Conservation (phyloP, 169 alveolate species). For the Ophryocystis elektroscirrha region DNA sequence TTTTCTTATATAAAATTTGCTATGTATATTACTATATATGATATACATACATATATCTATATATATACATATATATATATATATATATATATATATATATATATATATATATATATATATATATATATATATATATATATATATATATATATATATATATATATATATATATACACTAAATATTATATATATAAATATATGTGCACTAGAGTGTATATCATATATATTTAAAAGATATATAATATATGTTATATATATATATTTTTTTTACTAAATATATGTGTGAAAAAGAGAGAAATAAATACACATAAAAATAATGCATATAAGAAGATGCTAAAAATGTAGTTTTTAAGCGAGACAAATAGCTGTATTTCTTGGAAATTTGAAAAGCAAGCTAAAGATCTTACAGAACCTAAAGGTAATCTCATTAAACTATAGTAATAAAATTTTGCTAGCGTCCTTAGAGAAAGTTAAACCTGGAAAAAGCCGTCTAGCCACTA, state of each 20-base stretch:
- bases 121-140: background rate
- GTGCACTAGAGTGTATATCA: background rate
- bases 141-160: background rate
- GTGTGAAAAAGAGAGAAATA: background rate
- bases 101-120: background rate
- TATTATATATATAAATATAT: background rate
- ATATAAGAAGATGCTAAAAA: background rate
- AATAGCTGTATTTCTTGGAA: background rate
- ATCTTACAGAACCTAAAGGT: background rate
- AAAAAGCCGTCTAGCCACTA: background rate
- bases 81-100: background rate
- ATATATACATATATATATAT: no score
- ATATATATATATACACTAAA: background rate
- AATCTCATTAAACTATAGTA: background rate
- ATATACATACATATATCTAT: no score
- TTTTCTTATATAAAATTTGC: no score
- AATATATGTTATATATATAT: background rate
- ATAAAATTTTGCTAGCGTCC: background rate
- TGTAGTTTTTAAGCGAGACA: background rate
- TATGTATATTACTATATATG: no score
- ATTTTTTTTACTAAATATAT: background rate
- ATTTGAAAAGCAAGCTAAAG: background rate
- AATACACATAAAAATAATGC: background rate
- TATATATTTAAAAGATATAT: background rate
- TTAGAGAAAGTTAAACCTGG: background rate